Conservation (phyloP, 2,329 filamentous ascomycete species). For the Camillea tinctor region DNA sequence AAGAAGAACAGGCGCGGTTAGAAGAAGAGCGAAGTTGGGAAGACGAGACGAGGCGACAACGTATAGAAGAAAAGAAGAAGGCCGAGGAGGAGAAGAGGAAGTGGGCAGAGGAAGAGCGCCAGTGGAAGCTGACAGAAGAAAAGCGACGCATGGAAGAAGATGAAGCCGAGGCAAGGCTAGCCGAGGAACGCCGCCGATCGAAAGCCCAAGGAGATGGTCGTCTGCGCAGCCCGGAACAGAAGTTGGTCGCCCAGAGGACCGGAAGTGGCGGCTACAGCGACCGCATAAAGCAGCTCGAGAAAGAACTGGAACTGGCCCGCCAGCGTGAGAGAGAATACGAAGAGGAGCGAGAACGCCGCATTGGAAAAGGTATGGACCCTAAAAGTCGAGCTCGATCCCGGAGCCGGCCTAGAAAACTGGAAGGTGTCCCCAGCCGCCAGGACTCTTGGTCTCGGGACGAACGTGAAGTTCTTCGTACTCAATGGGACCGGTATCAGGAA, state of each 20-base stretch:
- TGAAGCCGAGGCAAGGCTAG: constrained; percentile 66
- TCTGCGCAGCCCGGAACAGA: constrained; percentile 72
- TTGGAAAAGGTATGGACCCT: constrained; percentile 30
- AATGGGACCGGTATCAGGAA: constrained; percentile 46
- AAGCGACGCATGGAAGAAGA: constrained; percentile 69
- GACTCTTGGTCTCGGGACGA: constrained; percentile 64
- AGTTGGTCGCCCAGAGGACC: constrained; percentile 38
- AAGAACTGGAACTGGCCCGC: constrained; percentile 62
- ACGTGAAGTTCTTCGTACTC: constrained; percentile 60
- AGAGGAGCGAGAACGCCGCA: constrained; percentile 52
- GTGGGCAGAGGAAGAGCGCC: constrained; percentile 75
- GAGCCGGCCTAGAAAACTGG: constrained; percentile 37
- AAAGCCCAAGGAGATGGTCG: constrained; percentile 63
- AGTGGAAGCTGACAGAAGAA: constrained; percentile 77
- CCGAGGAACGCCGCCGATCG: constrained; percentile 63
- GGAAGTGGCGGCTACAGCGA: constrained; percentile 53
- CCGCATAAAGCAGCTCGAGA: constrained; percentile 78
- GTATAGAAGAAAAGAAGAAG: constrained; percentile 61
- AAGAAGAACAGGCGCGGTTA: constrained; percentile 60
- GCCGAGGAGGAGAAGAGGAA: constrained; percentile 67
- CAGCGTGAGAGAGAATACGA: constrained; percentile 64
- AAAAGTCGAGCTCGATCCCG: constrained; percentile 41
- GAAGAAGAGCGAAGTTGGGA: constrained; percentile 69
- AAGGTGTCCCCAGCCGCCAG: constrained; percentile 51
- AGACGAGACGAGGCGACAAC: constrained; percentile 58